Evolutionary conservation across 2,329 filamentous ascomycete genomes (phyloP).

Genomic region (Colletotrichum eleusines): DNA sequence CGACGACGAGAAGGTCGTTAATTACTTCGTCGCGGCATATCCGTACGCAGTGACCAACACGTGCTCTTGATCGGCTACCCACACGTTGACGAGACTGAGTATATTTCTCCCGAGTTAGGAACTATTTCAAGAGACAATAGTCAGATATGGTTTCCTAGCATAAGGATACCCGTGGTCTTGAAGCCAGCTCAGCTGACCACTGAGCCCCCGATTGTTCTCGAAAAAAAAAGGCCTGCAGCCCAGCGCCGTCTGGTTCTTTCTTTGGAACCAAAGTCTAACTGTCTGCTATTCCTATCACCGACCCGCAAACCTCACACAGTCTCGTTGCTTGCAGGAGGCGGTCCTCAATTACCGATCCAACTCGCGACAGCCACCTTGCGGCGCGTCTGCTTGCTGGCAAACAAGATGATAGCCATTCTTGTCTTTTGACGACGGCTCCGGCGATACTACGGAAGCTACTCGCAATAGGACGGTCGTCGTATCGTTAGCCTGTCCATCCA

Average conservation of each 20-base stretch:
- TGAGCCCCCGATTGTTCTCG: slow-evolving; percentile 11
- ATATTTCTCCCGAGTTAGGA: neutral
- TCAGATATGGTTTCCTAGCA: neutral
- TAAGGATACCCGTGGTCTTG: neutral
- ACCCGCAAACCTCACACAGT: slow-evolving; percentile 11
- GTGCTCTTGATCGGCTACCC: neutral
- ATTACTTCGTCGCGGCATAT: slow-evolving; percentile 9
- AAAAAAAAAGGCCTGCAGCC: neutral
- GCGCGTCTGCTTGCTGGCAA: slow-evolving; percentile 20
- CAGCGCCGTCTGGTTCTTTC: slow-evolving; percentile 1
- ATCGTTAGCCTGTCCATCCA: slow-evolving; percentile 2
- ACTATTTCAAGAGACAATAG: neutral
- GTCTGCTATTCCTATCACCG: slow-evolving; percentile 20
- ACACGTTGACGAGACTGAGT: neutral
- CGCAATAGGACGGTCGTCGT: neutral
- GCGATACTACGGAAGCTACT: slow-evolving; percentile 21
- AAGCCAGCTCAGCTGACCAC: neutral
- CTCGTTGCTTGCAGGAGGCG: slow-evolving; percentile 14
- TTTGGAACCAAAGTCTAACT: slow-evolving; percentile 2
- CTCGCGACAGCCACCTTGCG: slow-evolving; percentile 19
- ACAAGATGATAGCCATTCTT: slow-evolving; percentile 26
- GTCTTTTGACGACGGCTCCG: slow-evolving; percentile 28
- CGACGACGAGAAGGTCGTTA: neutral
- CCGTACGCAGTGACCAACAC: neutral
- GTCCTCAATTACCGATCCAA: slow-evolving; percentile 2